Evolutionary conservation across 768 basidiomycete species (phyloP), one percentile per base, ranked within the genome.

Genomic region (Imleria badia): DNA sequence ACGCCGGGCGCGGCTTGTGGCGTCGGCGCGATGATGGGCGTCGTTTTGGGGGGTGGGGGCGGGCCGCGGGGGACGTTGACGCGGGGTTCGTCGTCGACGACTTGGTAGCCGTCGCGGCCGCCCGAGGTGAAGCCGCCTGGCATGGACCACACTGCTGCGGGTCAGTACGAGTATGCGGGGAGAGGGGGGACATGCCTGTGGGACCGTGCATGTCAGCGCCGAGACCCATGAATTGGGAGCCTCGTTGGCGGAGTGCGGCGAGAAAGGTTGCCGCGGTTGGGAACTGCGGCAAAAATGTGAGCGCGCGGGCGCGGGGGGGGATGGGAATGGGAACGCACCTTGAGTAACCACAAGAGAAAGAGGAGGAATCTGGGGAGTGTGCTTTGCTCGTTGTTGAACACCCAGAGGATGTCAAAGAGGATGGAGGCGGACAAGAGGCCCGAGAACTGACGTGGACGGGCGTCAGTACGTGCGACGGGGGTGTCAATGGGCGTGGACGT

Each of bases 381-480:
- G 58, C 74, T 73, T 59, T 86, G 87, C 0, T 76, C 67, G 61
- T 87, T 76, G 41, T 64, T 78, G 29, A 76, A 65, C 75, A 87
- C 74, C 87, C 87, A 91, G 29, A 91, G 68, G 50, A 92, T 71
- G 67, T 93, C 91, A 56, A 84, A 84, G 34, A 91, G 20, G 6
- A 75, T 69, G 11, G 91, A 91, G 6, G 66, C 75, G 2, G 79
- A 79, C 19, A 93, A 67, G 34, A 91, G 69, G 51, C 76, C 82
- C 2, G 83, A 78, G 67, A 91, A 88, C 89, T 91, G 43, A n/a
- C n/a, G n/a, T n/a, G n/a, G n/a, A n/a, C n/a, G n/a, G n/a, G n/a
- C n/a, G n/a, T n/a, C n/a, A n/a, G n/a, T n/a, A n/a, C n/a, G n/a
- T n/a, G n/a, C n/a, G n/a, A n/a, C n/a, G n/a, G n/a, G n/a, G n/a